These are phyloP conservation scores for Saccharomyces mikatae DNA, from an alignment of 805 yeast species.

Conservation along the genomic window DNA sequence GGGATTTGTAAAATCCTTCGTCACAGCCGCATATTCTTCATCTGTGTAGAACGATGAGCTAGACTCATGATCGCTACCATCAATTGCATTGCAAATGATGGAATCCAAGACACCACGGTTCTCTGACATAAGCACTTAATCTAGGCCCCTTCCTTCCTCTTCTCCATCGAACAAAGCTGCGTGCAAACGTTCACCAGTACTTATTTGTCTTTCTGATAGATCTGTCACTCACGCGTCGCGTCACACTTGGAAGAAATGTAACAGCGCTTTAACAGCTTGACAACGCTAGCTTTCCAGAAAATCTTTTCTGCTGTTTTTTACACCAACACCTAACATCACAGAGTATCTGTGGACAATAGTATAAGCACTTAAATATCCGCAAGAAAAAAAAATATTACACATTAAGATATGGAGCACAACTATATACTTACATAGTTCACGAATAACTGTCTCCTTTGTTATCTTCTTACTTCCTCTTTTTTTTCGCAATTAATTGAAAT, in stretches of 20 bases:
- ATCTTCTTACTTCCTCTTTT: neutral
- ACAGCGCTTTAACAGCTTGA: neutral
- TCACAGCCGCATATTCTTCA: neutral
- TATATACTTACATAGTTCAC: no score
- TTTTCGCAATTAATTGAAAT: no score
- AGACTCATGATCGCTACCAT: neutral
- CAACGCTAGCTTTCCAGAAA: neutral
- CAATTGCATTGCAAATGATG: neutral
- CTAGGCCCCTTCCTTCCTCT: neutral
- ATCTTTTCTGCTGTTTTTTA: neutral
- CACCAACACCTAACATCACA: neutral
- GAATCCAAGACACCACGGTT: neutral
- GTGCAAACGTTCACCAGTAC: neutral
- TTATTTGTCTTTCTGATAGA: neutral
- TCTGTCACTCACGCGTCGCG: neutral
- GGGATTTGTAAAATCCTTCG: neutral
- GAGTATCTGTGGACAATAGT: neutral
- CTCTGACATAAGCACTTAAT: neutral
- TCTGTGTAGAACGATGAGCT: neutral
- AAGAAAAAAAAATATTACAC: no score
- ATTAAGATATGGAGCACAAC: neutral
- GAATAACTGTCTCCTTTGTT: neutral
- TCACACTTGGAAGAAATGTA: neutral
- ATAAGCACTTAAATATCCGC: neutral
- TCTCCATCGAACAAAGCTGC: neutral